phyloP scores from a whole-genome alignment of 306 rosid species.

The Fagus sylvatica region DNA sequence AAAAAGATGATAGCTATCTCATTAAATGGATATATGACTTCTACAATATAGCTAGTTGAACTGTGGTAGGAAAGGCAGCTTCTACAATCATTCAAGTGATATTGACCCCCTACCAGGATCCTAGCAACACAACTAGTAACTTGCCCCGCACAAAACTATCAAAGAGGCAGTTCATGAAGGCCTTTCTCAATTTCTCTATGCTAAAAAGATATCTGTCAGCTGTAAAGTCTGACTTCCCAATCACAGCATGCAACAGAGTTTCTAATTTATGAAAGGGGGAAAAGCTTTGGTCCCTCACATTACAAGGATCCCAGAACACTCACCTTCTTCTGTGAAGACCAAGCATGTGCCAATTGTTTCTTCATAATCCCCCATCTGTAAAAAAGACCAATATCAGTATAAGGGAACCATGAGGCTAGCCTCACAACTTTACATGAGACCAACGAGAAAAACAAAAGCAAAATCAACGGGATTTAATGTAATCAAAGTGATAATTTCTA shows the following conservation, averaged over 20 bases:
- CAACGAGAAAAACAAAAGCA: not conserved
- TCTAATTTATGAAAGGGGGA: not conserved
- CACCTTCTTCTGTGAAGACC: constrained; percentile 50
- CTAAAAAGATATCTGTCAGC: too few species aligned
- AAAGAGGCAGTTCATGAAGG: not conserved
- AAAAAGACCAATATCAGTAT: constrained; percentile 1
- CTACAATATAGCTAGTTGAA: constrained; percentile 1
- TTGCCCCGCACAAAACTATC: not conserved
- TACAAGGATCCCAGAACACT: not conserved
- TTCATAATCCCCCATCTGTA: constrained; percentile 69
- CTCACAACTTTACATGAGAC: not conserved
- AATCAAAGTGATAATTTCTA: not conserved
- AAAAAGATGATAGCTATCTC: not conserved
- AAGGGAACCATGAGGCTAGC: constrained; percentile 3
- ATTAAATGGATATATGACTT: not conserved
- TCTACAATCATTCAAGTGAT: not conserved
- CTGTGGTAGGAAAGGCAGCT: constrained; percentile 3
- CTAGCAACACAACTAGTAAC: constrained; percentile 3
- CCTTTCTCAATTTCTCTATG: not conserved
- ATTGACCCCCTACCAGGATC: not conserved
- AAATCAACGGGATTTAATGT: not conserved
- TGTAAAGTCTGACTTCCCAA: too few species aligned
- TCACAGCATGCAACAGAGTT: too few species aligned
- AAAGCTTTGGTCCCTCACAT: not conserved
- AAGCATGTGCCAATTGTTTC: constrained; percentile 76